These are phyloP conservation scores for Citrus glauca DNA, from an alignment of 345 rosid genomes.

Conservation along the genomic window DNA sequence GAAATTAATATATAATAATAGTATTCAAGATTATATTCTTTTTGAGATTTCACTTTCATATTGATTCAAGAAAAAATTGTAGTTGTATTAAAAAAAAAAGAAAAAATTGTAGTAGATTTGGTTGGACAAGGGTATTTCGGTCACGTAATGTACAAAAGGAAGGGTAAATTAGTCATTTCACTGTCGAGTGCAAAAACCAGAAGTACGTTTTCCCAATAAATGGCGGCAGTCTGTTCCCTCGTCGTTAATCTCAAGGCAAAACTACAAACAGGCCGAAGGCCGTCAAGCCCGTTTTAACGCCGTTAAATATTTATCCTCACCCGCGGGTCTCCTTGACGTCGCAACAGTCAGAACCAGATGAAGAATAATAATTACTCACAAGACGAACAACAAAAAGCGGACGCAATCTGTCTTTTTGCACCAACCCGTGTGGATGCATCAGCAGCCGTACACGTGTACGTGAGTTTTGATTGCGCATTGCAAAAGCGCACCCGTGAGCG, in stretches of 20 bases:
- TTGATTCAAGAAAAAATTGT: neutral
- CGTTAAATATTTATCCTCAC: neutral
- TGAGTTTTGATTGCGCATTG: neutral
- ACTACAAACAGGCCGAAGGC: neutral
- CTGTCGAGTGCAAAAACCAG: neutral
- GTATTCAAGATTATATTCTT: neutral
- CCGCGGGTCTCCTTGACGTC: neutral
- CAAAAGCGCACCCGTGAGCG: constrained; percentile 3
- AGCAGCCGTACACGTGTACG: constrained; percentile 21
- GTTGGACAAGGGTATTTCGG: neutral
- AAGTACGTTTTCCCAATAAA: constrained; percentile 11
- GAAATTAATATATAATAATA: too few relatives aligned
- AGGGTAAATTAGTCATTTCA: too few relatives aligned
- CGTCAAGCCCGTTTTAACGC: neutral
- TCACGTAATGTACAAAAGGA: neutral
- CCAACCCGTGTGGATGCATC: constrained; percentile 23
- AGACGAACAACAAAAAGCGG: neutral
- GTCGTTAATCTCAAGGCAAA: constrained; percentile 5
- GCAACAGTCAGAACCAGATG: neutral
- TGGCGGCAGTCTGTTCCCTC: neutral
- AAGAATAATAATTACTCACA: neutral
- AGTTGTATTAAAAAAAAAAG: too few relatives aligned
- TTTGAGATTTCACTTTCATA: neutral
- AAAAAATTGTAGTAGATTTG: neutral
- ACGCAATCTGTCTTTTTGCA: neutral